Evolutionary conservation across 1,284 basidiomycete genomes (phyloP), one percentile per base, ranked within the genome.

Genomic region (Austroboletus novae-zelandiae): DNA sequence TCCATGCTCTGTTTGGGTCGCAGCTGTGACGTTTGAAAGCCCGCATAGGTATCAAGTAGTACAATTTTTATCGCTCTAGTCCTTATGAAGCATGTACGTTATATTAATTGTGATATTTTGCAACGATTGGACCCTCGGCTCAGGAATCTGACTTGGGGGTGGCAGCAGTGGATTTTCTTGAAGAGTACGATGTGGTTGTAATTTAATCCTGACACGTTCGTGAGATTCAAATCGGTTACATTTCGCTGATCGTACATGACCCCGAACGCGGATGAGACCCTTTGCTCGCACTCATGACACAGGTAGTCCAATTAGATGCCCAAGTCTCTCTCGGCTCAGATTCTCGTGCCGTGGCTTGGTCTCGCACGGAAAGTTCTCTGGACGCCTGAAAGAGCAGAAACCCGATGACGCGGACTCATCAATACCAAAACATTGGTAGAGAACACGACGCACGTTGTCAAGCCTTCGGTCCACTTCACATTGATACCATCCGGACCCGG

Each of bases 381-480:
- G 61, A 14, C n/a, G 48, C 7, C 64, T 61, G 43, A 13, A 9
- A 17, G 35, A 14, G 5, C 2, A 7, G 11, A 9, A 13, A 13
- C 30, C 25, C 4, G 43, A 4, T 20, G 36, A 40, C 6, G 23
- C 14, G 35, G 20, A 34, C 51, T 27, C 39, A 43, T 31, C 20
- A 23, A 9, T 14, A 32, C 9, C 31, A 11, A 32, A 4, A 15
- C 27, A 3, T 29, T 15, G 10, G 4, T 18, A 14, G n/a, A 9
- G 27, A 45, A 43, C 30, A 13, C 13, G 18, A 66, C 60, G 37
- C 48, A 64, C 64, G 64, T 61, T 32, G 61, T 54, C 8, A 66
- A 0, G 2, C 57, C 60, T 34, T 18, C 45, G 3, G 57, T 45
- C 65, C 63, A 66, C 48, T 48, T 42, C 47, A 62, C 61, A 29